Conservation (phyloP, 176 grass and related monocot species). For the Luzula sylvatica region DNA sequence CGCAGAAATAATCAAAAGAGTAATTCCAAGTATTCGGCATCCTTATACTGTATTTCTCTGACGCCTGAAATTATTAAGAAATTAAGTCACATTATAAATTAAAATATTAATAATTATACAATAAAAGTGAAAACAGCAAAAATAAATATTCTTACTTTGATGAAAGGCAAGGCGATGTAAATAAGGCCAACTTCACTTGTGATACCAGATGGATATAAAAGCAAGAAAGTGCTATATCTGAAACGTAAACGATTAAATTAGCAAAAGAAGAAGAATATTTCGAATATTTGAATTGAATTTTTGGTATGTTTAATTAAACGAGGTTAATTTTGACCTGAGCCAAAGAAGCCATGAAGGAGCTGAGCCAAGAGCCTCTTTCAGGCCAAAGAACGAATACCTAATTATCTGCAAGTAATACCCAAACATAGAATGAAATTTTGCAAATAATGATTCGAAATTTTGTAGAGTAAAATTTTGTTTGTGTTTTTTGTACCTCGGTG, state of each 20-base stretch:
- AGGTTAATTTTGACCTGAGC: conserved; percentile 47
- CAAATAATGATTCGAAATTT: background rate
- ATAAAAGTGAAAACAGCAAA: background rate
- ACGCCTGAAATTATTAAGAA: background rate
- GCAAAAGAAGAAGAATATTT: background rate
- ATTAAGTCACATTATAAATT: background rate
- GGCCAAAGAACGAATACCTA: conserved; percentile 89
- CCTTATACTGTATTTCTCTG: conserved; percentile 47
- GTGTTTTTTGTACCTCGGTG: conserved; percentile 49
- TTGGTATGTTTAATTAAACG: background rate
- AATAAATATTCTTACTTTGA: conserved; percentile 25
- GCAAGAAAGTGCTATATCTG: conserved; percentile 41
- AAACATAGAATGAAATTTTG: background rate
- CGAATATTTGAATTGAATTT: background rate
- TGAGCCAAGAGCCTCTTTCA: conserved; percentile 73
- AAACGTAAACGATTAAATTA: background rate
- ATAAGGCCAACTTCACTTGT: conserved; percentile 45
- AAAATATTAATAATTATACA: background rate
- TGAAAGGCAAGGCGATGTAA: conserved; percentile 34
- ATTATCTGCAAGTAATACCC: conserved; percentile 37
- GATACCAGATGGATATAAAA: conserved; percentile 46
- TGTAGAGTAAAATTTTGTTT: background rate
- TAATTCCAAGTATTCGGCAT: conserved; percentile 66
- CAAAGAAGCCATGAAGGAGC: conserved; percentile 76
- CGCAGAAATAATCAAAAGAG: conserved; percentile 40